Evolutionary conservation across 176 grass and related monocot species (phyloP), one percentile per base, ranked within the genome.

Genomic region (Triticum turgidum): DNA sequence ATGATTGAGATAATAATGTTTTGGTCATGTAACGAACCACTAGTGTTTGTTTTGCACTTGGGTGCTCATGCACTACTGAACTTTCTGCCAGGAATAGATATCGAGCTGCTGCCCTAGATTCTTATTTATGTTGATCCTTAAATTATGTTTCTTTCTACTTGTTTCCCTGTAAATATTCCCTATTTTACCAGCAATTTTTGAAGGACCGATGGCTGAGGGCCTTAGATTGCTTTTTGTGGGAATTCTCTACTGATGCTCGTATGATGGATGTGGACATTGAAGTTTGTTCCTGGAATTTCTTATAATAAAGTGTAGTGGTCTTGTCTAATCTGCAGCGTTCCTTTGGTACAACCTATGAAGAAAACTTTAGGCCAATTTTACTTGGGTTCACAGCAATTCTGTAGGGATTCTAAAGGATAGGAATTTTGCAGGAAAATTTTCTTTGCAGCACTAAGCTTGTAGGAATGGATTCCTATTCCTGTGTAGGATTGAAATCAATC

Each of bases 1-100:
- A 52, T 51, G 85, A 65, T 52, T 80, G 76, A 81, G 77, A 70
- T 81, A 91, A 91, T 91, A 91, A 84, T 58, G 21, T 51, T n/a
- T 52, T 81, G 75, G 47, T 75, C 59, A 21, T 91, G 81, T 91
- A 85, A 71, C 6, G 82, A 84, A 81, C 63, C 69, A 62, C 21
- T 76, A 81, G 81, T 64, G 32, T 76, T 69, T 82, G 63, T 54
- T 64, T 84, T 78, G 64, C 77, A 65, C 64, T 65, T 78, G 62
- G 52, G 81, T n/a, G 52, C 17, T 9, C 2, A 9, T 44, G 82
- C 77, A 70, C 69, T 77, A 34, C 38, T 41, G 61, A 85, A 70
- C 49, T 49, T 86, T 4, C 33, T 38, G 71, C 81, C 20, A 34
- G 33, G 32, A 78, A 65, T 61, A 76, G 35, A 54, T 68, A 61